A percentile compares a stretch with the other conserved stretches of the same genome.
Conservation (phyloP, 2,329 filamentous ascomycete genomes). For the Pseudogymnoascus sp. region DNA sequence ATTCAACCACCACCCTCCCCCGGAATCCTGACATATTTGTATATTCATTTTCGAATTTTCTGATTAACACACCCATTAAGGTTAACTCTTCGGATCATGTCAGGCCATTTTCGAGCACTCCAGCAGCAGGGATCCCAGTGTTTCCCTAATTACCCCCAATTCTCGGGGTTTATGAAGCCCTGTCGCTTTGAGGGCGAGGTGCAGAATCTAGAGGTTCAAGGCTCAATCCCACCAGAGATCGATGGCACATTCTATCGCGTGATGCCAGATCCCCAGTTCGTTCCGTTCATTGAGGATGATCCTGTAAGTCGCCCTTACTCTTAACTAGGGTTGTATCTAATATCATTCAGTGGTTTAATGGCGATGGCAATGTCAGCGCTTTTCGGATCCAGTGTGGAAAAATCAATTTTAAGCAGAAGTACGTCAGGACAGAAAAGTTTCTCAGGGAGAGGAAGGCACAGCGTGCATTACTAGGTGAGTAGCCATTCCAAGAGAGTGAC, state of each 20-base stretch:
- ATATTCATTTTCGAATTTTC: no score
- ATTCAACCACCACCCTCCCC: no score
- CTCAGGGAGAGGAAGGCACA: constrained; percentile 21
- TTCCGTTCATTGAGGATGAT: constrained; percentile 44
- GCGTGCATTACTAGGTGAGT: not conserved
- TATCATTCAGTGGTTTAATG: constrained; percentile 20
- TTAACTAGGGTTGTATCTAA: not conserved
- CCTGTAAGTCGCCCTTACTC: constrained; percentile 13
- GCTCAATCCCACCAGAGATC: constrained; percentile 32
- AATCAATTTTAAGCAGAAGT: constrained; percentile 27
- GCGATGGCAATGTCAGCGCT: constrained; percentile 28
- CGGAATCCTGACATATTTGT: no score
- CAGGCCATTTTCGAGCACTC: no score
- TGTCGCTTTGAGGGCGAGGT: no score
- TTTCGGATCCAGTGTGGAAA: constrained; percentile 27
- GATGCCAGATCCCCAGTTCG: constrained; percentile 40
- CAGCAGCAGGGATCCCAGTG: no score
- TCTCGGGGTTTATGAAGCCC: no score
- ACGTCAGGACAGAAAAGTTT: constrained; percentile 28
- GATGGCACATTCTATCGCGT: constrained; percentile 37
- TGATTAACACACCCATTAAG: no score
- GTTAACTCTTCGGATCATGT: no score
- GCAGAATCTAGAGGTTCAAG: no score
- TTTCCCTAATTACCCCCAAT: no score
- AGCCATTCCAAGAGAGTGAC: no score